Percentiles rank a stretch among this genome's conserved stretches.
Evolutionary conservation across 495 filamentous ascomycete genomes (phyloP).

Genomic region (Extremus antarcticus): DNA sequence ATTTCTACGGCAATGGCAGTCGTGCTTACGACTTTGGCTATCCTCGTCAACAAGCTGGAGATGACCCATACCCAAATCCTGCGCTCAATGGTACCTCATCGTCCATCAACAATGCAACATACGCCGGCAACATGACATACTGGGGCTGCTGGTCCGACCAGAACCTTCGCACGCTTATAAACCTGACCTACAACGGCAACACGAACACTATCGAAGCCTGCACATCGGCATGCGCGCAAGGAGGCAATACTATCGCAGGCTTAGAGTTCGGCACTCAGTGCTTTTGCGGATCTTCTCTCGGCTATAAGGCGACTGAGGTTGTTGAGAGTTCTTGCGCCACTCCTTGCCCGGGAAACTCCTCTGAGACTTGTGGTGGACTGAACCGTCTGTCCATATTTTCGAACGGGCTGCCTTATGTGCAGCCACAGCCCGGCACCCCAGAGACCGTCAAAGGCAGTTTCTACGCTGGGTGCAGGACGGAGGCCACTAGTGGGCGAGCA

Average conservation of each 20-base stretch:
- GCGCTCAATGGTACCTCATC: neutral
- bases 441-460: neutral
- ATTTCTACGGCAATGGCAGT: conserved; percentile 15
- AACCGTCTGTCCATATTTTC: conserved; percentile 29
- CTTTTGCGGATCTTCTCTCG: conserved; percentile 15
- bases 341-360: conserved; percentile 9
- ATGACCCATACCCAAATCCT: conserved; percentile 17
- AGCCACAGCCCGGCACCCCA: neutral
- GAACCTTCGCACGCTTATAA: conserved; percentile 3
- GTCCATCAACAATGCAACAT: conserved; percentile 8
- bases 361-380: conserved; percentile 17
- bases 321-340: conserved; percentile 8
- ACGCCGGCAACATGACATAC: conserved; percentile 18
- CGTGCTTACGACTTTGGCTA: conserved; percentile 18
- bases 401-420: neutral
- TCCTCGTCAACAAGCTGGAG: conserved; percentile 15
- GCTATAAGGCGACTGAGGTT: conserved; percentile 5
- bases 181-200: conserved; percentile 6
- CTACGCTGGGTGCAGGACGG: conserved; percentile 8
- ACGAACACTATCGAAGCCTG: conserved; percentile 18
- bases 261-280: conserved; percentile 12
- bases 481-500: conserved; percentile 5
- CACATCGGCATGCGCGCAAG: conserved; percentile 19
- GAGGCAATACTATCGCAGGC: conserved; percentile 29
- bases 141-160: conserved; percentile 18